Base-by-base conservation (phyloP, 2,329 filamentous ascomycete species). In the Gremmenia infestans region DNA sequence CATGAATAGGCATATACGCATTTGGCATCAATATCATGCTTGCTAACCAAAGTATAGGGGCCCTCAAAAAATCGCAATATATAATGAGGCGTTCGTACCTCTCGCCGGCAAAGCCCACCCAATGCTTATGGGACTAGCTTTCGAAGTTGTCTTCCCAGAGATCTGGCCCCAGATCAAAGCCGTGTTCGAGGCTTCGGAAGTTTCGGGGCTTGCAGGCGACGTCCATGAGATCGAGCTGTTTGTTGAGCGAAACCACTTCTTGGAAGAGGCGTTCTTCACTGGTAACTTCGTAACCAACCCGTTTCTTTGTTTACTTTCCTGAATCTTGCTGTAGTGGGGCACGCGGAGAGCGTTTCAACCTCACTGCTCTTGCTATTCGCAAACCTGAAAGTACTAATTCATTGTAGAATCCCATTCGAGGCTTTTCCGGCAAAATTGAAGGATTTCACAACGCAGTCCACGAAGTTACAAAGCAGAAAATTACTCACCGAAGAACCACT, bases 211-310 rank as follows among this genome's bases (percentile, higher is more conserved):
- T n/a, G 62, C 65, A 19, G 58, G 47, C 0, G 56, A 60, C 25
- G 50, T 67, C 1, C 48, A 59, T 22, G 64, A 68, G 50, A 60
- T 64, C 45, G 50, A 62, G 48, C 56, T 68, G 46, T 60, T 62
- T 28, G 58, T 65, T 2, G 62, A 65, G 28, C 58, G 67, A 6
- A 57, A 54, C 28, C 60, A 59, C 0, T 64, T 63, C n/a, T 22
- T 59, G 2, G 63, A 67, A 28, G 65, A 68, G 43, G 56, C 62
- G 9, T 65, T 65, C 42, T 68, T 68, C 45, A 63, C 62, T 11
- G 66, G 64, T 7, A 67, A 59, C 23, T 64, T 68, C 32, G 28
- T 32, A 32, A 32, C 9, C 8, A 32, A 32, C 28, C 28, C 9
- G 28, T 32, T 32, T 9, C 28, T 32, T 32, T 32, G 28, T 32